Conservation (phyloP, 2,329 filamentous ascomycete species). For the Rhytidhysteron rufulum region DNA sequence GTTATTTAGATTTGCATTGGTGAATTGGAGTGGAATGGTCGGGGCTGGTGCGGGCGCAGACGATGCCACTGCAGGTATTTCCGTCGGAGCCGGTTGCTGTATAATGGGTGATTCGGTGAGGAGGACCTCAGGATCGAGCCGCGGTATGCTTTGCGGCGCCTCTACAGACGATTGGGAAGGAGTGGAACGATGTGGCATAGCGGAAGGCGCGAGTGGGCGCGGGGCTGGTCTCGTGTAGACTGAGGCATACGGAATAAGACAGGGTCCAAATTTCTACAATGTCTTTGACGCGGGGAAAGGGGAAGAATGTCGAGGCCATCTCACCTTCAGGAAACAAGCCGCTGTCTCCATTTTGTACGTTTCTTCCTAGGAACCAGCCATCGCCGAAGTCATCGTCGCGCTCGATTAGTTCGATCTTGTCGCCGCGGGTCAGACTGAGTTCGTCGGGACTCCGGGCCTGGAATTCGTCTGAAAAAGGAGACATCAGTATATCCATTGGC, state of each 20-base stretch:
- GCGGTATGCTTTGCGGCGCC: slow-evolving; percentile 8
- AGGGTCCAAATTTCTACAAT: slow-evolving; percentile 17
- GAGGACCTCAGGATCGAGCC: slow-evolving; percentile 12
- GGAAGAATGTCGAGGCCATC: slow-evolving; percentile 20
- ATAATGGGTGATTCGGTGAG: slow-evolving; percentile 11
- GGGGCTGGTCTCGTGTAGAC: slow-evolving; percentile 61
- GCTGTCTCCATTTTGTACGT: slow-evolving; percentile 68
- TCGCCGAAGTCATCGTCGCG: slow-evolving; percentile 86
- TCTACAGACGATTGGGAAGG: slow-evolving; percentile 15
- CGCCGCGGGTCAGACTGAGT: slow-evolving; percentile 79
- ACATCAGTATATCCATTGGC: too few relatives aligned
- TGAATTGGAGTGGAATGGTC: slow-evolving; percentile 29
- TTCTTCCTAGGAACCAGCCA: slow-evolving; percentile 77
- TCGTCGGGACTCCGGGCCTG: slow-evolving; percentile 88
- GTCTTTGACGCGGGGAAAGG: slow-evolving; percentile 4
- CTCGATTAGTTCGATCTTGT: slow-evolving; percentile 78
- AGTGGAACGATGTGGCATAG: slow-evolving; percentile 25
- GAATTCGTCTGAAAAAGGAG: slow-evolving; percentile 70
- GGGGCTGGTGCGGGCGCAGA: neutral
- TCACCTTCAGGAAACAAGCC: slow-evolving; percentile 81
- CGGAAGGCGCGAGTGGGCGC: slow-evolving; percentile 35
- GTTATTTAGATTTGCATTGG: slow-evolving; percentile 10
- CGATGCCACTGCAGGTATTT: neutral
- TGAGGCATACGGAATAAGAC: slow-evolving; percentile 25
- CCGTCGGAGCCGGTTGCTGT: slow-evolving; percentile 8